Evolutionary conservation across 2,329 filamentous ascomycete species (phyloP).

Genomic region (Sclerotinia borealis): DNA sequence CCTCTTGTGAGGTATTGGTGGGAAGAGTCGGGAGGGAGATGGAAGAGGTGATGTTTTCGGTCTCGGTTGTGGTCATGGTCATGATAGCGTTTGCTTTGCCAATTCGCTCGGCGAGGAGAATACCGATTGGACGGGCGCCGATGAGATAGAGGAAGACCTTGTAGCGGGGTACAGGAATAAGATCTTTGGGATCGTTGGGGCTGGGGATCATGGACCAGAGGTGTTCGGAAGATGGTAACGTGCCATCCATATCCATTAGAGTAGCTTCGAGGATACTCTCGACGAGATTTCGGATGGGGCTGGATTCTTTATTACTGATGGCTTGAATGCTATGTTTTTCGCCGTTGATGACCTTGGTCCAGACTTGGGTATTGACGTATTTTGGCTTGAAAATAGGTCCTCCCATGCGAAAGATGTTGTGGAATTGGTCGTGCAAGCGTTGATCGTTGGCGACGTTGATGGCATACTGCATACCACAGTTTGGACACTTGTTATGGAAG

Average conservation of each 20-base stretch:
- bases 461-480: slow-evolving; percentile 20
- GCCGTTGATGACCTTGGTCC: neutral
- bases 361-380: neutral
- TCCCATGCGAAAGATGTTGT: slow-evolving; percentile 5
- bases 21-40: neutral
- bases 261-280: slow-evolving; percentile 6
- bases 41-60: neutral
- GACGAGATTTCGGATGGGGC: neutral
- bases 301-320: neutral
- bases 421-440: slow-evolving; percentile 13
- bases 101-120: slow-evolving; percentile 18
- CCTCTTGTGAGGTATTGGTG: neutral
- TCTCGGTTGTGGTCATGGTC: neutral
- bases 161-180: slow-evolving; percentile 14
- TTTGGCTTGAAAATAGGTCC: neutral
- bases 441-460: slow-evolving; percentile 11
- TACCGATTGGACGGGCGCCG: slow-evolving; percentile 12
- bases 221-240: neutral
- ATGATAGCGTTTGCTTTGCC: slow-evolving; percentile 1
- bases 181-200: neutral
- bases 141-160: slow-evolving; percentile 23
- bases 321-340: neutral
- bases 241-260: slow-evolving; percentile 5
- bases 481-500: slow-evolving; percentile 11
- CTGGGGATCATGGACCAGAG: slow-evolving; percentile 13